A percentile compares a stretch with the other conserved stretches of the same genome.
Evolutionary conservation across 371 early-diverging fungal genomes (phyloP).

Genomic region (Choanephora cucurbitarum): DNA sequence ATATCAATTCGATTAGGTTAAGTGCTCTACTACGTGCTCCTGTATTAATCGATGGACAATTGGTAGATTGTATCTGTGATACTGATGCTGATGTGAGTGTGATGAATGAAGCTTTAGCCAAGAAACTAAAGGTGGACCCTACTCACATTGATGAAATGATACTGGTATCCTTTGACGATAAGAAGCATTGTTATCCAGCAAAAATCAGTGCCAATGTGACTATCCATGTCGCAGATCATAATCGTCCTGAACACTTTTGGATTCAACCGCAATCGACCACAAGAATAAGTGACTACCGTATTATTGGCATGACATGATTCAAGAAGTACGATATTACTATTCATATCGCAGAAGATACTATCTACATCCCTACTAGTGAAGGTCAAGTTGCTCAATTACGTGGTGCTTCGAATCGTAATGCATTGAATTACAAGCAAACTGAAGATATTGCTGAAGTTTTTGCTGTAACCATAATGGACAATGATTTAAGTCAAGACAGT

Average conservation of each 20-base stretch:
- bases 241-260: constrained; percentile 1
- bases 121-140: background rate
- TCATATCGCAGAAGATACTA: background rate
- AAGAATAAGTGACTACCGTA: background rate
- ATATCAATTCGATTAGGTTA: background rate
- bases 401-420: background rate
- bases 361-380: background rate
- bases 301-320: background rate
- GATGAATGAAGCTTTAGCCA: background rate
- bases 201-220: background rate
- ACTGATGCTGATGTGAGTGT: background rate
- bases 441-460: background rate
- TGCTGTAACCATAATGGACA: background rate
- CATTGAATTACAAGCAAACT: background rate
- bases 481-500: background rate
- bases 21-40: background rate
- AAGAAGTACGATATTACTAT: background rate
- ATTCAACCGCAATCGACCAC: background rate
- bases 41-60: background rate
- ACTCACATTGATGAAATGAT: background rate
- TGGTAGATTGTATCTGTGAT: background rate
- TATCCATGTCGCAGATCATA: background rate
- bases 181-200: background rate
- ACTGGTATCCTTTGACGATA: background rate
- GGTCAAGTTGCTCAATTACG: background rate